Evolutionary conservation across 257 asterid species (phyloP).

Genomic region (Dorcoceras hygrometricum): DNA sequence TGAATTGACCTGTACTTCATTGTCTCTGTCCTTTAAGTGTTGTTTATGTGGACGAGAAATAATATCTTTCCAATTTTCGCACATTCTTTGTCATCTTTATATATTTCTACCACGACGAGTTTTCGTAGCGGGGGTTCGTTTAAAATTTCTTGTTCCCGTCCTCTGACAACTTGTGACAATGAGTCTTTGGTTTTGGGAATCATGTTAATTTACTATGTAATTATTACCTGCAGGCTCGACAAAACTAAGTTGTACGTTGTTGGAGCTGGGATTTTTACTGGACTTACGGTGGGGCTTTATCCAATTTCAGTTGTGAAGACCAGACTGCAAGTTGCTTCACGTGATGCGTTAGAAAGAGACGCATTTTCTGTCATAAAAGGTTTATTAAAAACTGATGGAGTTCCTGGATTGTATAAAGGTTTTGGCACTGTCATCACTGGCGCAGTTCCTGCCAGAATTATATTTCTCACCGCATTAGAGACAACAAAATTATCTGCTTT

Average conservation of each 20-base stretch:
- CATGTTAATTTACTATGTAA: constrained; percentile 16
- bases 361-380: constrained; percentile 77
- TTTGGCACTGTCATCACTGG: constrained; percentile 88
- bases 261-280: constrained; percentile 51
- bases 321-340: constrained; percentile 78
- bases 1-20: background rate
- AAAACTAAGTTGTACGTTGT: constrained; percentile 50
- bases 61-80: background rate
- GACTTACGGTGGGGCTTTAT: constrained; percentile 42
- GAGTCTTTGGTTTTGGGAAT: constrained; percentile 11
- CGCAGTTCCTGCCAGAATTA: constrained; percentile 82
- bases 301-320: constrained; percentile 81
- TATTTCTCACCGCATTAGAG: constrained; percentile 87
- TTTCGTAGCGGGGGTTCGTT: background rate
- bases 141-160: background rate
- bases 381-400: constrained; percentile 63
- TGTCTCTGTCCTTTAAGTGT: background rate
- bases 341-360: constrained; percentile 50
- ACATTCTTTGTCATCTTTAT: background rate
- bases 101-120: background rate
- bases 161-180: background rate
- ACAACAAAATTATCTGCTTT: constrained; percentile 74
- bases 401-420: constrained; percentile 83
- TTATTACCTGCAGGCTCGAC: constrained; percentile 61
- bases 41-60: constrained; percentile 17